Evolutionary conservation across 306 rosid genomes (phyloP).

Genomic region (Prinsepia uniflora): DNA sequence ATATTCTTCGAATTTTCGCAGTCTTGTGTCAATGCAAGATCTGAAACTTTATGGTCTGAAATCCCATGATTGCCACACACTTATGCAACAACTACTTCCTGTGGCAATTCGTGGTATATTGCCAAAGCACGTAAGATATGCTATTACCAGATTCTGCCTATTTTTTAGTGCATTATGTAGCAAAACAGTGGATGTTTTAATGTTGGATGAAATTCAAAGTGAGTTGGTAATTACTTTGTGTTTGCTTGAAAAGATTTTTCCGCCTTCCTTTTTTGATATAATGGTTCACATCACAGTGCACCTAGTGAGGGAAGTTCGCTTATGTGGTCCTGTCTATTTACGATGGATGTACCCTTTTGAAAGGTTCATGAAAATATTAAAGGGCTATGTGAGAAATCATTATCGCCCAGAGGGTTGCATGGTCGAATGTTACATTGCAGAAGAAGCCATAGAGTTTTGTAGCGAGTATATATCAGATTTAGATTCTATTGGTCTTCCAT

Average conservation of each 20-base stretch:
- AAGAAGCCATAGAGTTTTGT: neutral
- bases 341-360: constrained; percentile 2
- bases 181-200: neutral
- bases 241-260: neutral
- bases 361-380: neutral
- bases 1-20: neutral
- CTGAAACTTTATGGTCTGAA: neutral
- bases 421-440: neutral
- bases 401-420: neutral
- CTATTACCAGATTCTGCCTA: neutral
- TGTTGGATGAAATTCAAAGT: neutral
- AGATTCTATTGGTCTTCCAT: neutral
- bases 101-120: constrained; percentile 1
- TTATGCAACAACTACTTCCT: neutral
- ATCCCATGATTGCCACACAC: neutral
- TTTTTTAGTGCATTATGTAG: neutral
- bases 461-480: neutral
- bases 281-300: neutral
- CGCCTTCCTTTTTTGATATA: neutral
- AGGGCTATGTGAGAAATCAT: neutral
- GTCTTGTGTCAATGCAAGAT: neutral
- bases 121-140: constrained; percentile 6
- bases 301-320: neutral
- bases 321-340: neutral
- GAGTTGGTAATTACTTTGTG: neutral